These are phyloP conservation scores for Ceriops decandra DNA, from an alignment of 345 rosid genomes.

Conservation along the genomic window DNA sequence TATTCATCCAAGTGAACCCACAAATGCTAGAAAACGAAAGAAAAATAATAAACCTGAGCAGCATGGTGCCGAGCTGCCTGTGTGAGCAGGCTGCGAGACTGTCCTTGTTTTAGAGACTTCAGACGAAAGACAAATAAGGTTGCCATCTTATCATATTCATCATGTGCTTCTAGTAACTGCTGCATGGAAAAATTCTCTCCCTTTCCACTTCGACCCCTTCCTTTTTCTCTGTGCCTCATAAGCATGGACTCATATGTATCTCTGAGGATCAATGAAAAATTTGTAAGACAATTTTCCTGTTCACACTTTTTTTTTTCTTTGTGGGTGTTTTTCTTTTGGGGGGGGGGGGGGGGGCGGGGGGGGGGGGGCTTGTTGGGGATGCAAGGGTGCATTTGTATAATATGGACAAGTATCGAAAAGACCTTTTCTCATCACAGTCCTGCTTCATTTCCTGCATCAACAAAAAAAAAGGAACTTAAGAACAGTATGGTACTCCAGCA, in stretches of 20 bases:
- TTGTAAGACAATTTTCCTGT: constrained; percentile 16
- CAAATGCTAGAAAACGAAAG: neutral
- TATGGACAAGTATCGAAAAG: neutral
- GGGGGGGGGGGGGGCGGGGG: too few species aligned
- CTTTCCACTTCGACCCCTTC: constrained; percentile 68
- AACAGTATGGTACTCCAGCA: neutral
- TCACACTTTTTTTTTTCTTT: neutral
- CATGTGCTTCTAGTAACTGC: constrained; percentile 66
- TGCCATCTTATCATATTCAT: constrained; percentile 76
- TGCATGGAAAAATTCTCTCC: constrained; percentile 50
- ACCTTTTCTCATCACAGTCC: constrained; percentile 94
- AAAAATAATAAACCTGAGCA: constrained; percentile 67
- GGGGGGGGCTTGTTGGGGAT: neutral
- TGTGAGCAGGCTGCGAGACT: constrained; percentile 82
- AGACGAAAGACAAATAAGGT: constrained; percentile 77
- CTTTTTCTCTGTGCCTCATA: constrained; percentile 65
- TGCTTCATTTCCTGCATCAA: constrained; percentile 88
- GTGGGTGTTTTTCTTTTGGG: neutral
- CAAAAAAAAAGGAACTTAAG: constrained; percentile 5
- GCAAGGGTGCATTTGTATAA: neutral
- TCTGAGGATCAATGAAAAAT: constrained; percentile 43
- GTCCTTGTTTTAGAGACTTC: constrained; percentile 94
- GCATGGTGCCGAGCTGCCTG: constrained; percentile 96
- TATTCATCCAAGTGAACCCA: constrained; percentile 5
- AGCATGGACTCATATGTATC: constrained; percentile 59